A percentile compares a stretch with the other conserved stretches of the same genome.
Evolutionary conservation across 331 rosid genomes (phyloP).

Genomic region (Pyracantha coccinea): DNA sequence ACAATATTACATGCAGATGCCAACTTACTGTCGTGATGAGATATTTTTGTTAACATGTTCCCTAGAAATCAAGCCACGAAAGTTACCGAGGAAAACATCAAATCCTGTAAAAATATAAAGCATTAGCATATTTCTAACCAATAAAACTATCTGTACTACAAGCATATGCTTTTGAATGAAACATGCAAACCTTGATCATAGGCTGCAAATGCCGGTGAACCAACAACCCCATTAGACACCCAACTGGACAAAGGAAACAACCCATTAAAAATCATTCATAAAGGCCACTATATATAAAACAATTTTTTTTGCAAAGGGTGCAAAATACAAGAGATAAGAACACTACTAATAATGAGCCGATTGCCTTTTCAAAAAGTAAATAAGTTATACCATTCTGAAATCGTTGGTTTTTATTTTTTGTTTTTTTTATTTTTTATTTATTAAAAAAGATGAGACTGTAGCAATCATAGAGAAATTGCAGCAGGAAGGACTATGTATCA

Average conservation of each 20-base stretch:
- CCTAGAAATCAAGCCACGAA: constrained; percentile 90
- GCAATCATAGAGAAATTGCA: background rate
- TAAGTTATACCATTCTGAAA: background rate
- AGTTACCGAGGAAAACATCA: constrained; percentile 87
- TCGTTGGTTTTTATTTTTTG: no score
- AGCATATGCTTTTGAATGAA: constrained; percentile 2
- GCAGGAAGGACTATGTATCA: background rate
- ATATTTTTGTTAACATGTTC: constrained; percentile 75
- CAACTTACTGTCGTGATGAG: constrained; percentile 72
- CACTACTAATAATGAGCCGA: background rate
- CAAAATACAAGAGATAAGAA: background rate
- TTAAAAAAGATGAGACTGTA: background rate
- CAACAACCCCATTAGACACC: constrained; percentile 96
- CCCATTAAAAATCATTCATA: constrained; percentile 1
- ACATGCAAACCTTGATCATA: constrained; percentile 76
- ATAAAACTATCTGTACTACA: background rate
- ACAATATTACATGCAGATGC: background rate
- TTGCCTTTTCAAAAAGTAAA: background rate
- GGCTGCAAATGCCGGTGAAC: constrained; percentile 98
- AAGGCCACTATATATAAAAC: background rate
- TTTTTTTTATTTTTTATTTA: background rate
- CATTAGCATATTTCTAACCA: constrained; percentile 6
- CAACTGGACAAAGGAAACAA: constrained; percentile 45
- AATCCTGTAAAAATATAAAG: constrained; percentile 45
- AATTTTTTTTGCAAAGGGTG: background rate